These are phyloP conservation scores for Crataegus laevigata DNA, from an alignment of 306 rosid genomes.

Conservation along the genomic window DNA sequence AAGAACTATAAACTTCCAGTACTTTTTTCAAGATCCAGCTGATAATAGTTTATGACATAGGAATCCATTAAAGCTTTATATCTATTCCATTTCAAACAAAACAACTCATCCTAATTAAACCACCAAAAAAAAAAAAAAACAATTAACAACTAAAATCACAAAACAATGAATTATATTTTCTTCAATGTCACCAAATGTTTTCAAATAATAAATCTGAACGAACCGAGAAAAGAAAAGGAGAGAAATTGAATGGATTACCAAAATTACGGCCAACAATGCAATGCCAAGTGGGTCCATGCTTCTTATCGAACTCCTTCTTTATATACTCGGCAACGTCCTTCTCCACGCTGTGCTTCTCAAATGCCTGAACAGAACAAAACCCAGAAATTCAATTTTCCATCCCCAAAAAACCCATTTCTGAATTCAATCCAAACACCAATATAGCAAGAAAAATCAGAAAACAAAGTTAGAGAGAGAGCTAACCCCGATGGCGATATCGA, in stretches of 20 bases:
- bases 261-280: conserved; percentile 96
- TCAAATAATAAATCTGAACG: conserved; percentile 12
- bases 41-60: neutral
- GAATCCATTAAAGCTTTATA: conserved; percentile 18
- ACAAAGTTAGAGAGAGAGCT: neutral
- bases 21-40: neutral
- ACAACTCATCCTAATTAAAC: conserved; percentile 1
- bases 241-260: conserved; percentile 35
- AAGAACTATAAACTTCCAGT: neutral
- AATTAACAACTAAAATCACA: neutral
- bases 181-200: neutral
- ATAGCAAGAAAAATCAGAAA: neutral
- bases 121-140: neutral
- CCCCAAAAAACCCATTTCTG: neutral
- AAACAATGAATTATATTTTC: neutral
- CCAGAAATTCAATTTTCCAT: neutral
- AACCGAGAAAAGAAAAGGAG: conserved; percentile 1
- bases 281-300: conserved; percentile 96
- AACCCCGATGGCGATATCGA: conserved; percentile 83
- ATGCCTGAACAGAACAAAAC: conserved; percentile 47
- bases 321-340: conserved; percentile 87
- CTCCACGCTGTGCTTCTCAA: conserved; percentile 79
- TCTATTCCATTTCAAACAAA: conserved; percentile 23
- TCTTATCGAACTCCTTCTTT: conserved; percentile 88
- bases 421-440: neutral